Percentiles rank a stretch among this genome's conserved stretches.
These are phyloP conservation scores for Triticum urartu DNA, from an alignment of 176 grass and related monocot genomes.

Conservation along the genomic window DNA sequence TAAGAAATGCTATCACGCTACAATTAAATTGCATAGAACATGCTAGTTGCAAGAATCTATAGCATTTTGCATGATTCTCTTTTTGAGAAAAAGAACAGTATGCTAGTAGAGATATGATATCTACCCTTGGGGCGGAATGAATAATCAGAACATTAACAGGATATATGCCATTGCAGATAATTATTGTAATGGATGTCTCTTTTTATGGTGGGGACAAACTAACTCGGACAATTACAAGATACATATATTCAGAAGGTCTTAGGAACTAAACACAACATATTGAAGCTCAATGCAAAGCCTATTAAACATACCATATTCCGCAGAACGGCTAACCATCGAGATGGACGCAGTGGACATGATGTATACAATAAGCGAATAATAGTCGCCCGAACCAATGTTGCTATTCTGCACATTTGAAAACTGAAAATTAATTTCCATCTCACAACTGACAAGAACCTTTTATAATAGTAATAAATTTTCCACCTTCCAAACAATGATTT, in stretches of 20 bases:
- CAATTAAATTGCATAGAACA: background rate
- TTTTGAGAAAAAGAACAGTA: background rate
- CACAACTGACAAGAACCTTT: background rate
- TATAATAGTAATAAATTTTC: background rate
- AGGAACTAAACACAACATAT: background rate
- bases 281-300: constrained; percentile 2
- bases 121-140: background rate
- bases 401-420: constrained; percentile 63
- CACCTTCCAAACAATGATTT: background rate
- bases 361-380: constrained; percentile 86
- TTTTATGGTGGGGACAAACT: background rate
- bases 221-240: constrained; percentile 11
- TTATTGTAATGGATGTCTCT: background rate
- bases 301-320: constrained; percentile 62
- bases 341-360: constrained; percentile 78
- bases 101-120: background rate
- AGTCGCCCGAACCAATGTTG: constrained; percentile 81
- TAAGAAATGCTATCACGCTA: background rate
- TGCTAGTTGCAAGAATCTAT: constrained; percentile 28
- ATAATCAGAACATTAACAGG: background rate
- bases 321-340: constrained; percentile 81
- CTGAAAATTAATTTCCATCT: constrained; percentile 3
- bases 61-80: constrained; percentile 8
- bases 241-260: background rate
- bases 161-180: background rate